Conservation (phyloP, 139 green algal genomes). For the Chlorella vulgaris region DNA sequence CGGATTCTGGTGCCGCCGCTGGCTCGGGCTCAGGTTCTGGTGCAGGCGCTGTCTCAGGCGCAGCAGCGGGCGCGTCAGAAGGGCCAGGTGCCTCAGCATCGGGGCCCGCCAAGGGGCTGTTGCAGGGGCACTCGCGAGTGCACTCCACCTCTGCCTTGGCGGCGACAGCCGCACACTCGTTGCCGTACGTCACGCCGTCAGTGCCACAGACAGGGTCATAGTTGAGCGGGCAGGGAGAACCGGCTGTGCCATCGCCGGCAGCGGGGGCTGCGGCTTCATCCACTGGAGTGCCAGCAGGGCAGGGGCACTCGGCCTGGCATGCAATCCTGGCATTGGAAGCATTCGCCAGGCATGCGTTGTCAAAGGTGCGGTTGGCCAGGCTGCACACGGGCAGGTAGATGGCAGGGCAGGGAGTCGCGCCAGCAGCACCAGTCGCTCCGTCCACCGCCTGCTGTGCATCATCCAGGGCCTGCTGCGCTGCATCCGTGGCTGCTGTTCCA, state of each 20-base stretch:
- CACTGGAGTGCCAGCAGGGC: no score
- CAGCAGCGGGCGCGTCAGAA: no score
- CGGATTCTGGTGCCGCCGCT: background rate
- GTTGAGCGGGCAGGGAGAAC: background rate
- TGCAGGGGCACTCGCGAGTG: background rate
- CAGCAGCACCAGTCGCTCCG: background rate
- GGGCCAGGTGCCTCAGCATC: background rate
- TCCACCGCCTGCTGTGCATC: no score
- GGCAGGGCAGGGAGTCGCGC: background rate
- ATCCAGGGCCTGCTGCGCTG: no score
- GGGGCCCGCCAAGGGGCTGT: background rate
- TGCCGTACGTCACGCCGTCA: background rate
- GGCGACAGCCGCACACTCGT: background rate
- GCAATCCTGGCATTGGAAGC: background rate
- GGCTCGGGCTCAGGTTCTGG: background rate
- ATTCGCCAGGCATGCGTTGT: background rate
- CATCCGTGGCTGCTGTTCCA: no score
- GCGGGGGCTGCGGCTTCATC: no score
- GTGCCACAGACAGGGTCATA: background rate
- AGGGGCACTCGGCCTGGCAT: background rate
- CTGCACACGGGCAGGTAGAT: background rate
- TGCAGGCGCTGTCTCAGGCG: background rate
- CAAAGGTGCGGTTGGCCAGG: background rate
- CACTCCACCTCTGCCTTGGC: background rate
- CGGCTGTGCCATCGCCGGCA: no score